A percentile compares a stretch with the other conserved stretches of the same genome.
Conservation (phyloP, 2,329 filamentous ascomycete genomes). For the Calonectria leucothoes region DNA sequence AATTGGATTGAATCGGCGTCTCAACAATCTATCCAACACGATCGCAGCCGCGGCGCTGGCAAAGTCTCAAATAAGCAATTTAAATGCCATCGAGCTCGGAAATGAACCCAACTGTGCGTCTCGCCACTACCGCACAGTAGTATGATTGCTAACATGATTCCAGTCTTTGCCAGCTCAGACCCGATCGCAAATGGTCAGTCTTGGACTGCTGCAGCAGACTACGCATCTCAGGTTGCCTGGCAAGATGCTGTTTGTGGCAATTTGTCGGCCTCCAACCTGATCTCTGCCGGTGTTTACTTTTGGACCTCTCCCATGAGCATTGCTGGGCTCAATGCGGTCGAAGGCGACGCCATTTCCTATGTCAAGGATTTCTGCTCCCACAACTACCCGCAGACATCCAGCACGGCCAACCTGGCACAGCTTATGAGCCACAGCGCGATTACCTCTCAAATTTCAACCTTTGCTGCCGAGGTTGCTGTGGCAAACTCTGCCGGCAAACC, state of each 20-base stretch:
- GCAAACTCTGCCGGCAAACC: conserved; percentile 50
- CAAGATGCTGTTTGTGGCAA: conserved; percentile 45
- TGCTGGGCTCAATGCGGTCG: conserved; percentile 47
- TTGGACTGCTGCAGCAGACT: conserved; percentile 48
- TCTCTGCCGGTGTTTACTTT: conserved; percentile 51
- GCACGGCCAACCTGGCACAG: conserved; percentile 47
- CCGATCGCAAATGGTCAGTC: conserved; percentile 37
- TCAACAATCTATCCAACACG: conserved; percentile 65
- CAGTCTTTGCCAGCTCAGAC: conserved; percentile 26
- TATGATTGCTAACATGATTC: neutral
- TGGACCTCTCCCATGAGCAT: conserved; percentile 50
- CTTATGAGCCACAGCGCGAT: conserved; percentile 57
- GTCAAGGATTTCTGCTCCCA: conserved; percentile 57
- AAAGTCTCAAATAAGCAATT: conserved; percentile 56
- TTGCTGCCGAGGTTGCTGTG: conserved; percentile 50
- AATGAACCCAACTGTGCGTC: conserved; percentile 66
- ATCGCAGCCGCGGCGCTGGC: conserved; percentile 62
- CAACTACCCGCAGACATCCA: conserved; percentile 55
- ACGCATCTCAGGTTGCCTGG: conserved; percentile 47
- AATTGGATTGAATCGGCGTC: conserved; percentile 64
- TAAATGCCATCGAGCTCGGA: conserved; percentile 66
- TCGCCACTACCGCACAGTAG: neutral
- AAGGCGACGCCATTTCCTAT: conserved; percentile 50
- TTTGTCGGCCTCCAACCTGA: conserved; percentile 40
- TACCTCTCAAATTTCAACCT: conserved; percentile 50